A percentile compares a stretch with the other conserved stretches of the same genome.
phyloP scores from a whole-genome alignment of 371 early-diverging fungal species.

The Mortierella sp. region DNA sequence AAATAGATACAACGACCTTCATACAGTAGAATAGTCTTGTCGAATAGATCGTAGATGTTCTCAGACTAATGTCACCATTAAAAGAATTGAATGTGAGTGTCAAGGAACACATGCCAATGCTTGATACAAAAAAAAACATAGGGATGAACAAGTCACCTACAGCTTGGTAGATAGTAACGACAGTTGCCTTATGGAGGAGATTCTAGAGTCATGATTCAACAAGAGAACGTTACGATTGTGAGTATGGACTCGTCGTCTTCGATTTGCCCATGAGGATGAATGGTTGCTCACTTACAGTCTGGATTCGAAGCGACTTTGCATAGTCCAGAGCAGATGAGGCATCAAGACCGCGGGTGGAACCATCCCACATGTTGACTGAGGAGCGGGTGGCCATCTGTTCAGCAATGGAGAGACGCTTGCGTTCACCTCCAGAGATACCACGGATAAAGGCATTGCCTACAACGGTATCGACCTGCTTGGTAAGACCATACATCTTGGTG shows the following conservation, averaged over 20 bases:
- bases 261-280: too few relatives aligned
- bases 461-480: slow-evolving; percentile 78
- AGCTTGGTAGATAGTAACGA: slow-evolving; percentile 76
- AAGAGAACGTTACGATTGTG: too few relatives aligned
- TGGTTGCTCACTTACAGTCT: too few relatives aligned
- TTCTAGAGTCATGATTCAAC: too few relatives aligned
- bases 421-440: slow-evolving; percentile 88
- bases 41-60: slow-evolving; percentile 80
- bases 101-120: too few relatives aligned
- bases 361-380: slow-evolving; percentile 84
- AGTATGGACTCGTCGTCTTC: too few relatives aligned
- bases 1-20: slow-evolving; percentile 80
- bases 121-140: too few relatives aligned
- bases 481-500: slow-evolving; percentile 77
- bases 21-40: slow-evolving; percentile 76
- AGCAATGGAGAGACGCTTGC: slow-evolving; percentile 89
- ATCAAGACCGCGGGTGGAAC: slow-evolving; percentile 91
- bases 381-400: slow-evolving; percentile 85
- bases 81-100: too few relatives aligned
- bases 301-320: slow-evolving; percentile 71
- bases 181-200: slow-evolving; percentile 68
- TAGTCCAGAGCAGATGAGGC: slow-evolving; percentile 88
- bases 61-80: too few relatives aligned
- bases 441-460: slow-evolving; percentile 87
- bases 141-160: too few relatives aligned